Evolutionary conservation across 768 basidiomycete species (phyloP).

Genomic region (Russula dissimulans): DNA sequence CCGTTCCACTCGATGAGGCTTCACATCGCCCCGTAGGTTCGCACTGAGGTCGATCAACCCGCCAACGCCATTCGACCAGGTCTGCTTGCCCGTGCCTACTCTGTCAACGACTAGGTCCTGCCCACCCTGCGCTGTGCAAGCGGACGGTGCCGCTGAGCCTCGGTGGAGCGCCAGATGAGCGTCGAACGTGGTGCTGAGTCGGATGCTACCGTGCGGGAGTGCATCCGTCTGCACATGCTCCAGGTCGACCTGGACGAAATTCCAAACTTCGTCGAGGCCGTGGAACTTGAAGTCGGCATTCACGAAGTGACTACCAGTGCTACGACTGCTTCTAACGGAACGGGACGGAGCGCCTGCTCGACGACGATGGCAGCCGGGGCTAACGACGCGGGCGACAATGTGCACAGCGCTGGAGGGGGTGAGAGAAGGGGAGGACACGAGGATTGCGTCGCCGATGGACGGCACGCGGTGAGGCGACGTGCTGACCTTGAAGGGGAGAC

Average conservation of each 20-base stretch:
- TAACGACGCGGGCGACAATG: neutral
- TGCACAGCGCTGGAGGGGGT: neutral
- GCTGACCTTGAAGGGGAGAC: neutral
- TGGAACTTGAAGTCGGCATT: no score
- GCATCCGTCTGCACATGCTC: neutral
- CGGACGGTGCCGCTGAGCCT: neutral
- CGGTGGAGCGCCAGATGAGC: neutral
- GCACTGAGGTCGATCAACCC: neutral
- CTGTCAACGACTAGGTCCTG: neutral
- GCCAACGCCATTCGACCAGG: neutral
- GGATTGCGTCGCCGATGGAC: slow-evolving; percentile 2
- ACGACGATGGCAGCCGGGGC: neutral
- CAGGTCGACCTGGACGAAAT: no score
- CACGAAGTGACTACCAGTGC: no score
- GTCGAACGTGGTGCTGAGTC: neutral
- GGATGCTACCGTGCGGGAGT: neutral
- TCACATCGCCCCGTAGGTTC: slow-evolving; percentile 11
- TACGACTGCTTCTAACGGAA: neutral
- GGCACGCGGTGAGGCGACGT: neutral
- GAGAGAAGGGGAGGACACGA: neutral
- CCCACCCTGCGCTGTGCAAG: neutral
- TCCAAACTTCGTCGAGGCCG: no score
- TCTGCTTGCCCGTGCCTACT: slow-evolving; percentile 3
- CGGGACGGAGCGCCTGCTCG: neutral
- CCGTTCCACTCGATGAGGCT: slow-evolving; percentile 25